phyloP scores from a whole-genome alignment of 306 rosid genomes.

The Cercis canadensis region DNA sequence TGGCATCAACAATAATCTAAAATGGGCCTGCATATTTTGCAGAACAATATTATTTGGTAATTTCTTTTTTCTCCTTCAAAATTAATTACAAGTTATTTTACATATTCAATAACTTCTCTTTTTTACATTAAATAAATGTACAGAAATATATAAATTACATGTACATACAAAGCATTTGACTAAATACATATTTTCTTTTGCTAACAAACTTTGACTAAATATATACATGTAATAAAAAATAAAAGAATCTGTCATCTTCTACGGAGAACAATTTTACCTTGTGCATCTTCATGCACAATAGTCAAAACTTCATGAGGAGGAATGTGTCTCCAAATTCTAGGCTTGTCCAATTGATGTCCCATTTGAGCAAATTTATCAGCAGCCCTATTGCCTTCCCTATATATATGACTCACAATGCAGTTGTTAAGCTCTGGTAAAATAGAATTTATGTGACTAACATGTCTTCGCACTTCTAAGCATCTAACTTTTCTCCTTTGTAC shows the following conservation, averaged over 20 bases:
- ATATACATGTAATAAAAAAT: constrained; percentile 3
- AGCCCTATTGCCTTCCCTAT: constrained; percentile 71
- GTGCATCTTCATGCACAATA: constrained; percentile 66
- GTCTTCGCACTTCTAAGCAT: constrained; percentile 57
- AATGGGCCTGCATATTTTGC: no score
- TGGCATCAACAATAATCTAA: no score
- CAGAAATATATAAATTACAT: constrained; percentile 50
- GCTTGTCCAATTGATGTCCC: constrained; percentile 58
- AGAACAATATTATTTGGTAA: no score
- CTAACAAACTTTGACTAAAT: no score
- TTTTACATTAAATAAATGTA: no score
- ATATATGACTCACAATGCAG: constrained; percentile 55
- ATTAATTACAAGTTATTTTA: no score
- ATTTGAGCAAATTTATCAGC: constrained; percentile 76
- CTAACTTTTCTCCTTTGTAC: constrained; percentile 46
- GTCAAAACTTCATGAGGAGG: constrained; percentile 61
- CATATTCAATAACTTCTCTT: no score
- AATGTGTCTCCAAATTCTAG: constrained; percentile 51
- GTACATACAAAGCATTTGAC: not conserved
- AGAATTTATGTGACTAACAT: constrained; percentile 50
- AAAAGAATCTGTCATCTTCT: constrained; percentile 32
- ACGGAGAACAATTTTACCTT: constrained; percentile 68
- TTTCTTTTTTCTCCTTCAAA: no score
- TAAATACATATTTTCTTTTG: no score
- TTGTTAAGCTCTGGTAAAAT: constrained; percentile 48